These are phyloP conservation scores for Arachnomyces sp. DNA, from an alignment of 2,329 filamentous ascomycete species.

Conservation along the genomic window DNA sequence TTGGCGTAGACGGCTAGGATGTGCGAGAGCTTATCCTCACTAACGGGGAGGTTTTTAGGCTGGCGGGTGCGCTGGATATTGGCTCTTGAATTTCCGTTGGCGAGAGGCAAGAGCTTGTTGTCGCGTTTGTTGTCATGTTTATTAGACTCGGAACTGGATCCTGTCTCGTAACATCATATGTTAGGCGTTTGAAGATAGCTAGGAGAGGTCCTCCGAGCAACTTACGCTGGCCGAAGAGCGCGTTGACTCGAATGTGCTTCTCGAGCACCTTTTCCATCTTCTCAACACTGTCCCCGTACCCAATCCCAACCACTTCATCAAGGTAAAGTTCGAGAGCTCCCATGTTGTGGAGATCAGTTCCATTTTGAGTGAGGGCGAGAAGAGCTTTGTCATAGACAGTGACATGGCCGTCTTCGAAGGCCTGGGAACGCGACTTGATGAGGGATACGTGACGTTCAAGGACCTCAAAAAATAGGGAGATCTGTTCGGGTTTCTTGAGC, in stretches of 20 bases:
- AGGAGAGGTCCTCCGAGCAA: too few relatives aligned
- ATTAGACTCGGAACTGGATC: too few relatives aligned
- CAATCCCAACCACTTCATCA: conserved; percentile 30
- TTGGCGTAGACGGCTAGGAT: conserved; percentile 25
- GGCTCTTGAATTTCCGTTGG: background rate
- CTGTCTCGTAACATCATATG: too few relatives aligned
- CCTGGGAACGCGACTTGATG: conserved; percentile 28
- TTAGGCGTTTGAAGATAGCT: too few relatives aligned
- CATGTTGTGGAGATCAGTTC: conserved; percentile 20
- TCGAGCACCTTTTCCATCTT: conserved; percentile 19
- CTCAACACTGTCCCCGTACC: conserved; percentile 10
- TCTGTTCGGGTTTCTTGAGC: conserved; percentile 17
- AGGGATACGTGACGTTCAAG: conserved; percentile 28
- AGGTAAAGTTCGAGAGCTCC: conserved; percentile 32
- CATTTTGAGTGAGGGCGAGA: conserved; percentile 26
- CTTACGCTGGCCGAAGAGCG: conserved; percentile 18
- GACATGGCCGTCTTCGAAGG: conserved; percentile 27
- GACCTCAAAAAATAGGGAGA: conserved; percentile 22
- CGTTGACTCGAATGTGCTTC: conserved; percentile 21
- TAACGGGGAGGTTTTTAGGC: conserved; percentile 6
- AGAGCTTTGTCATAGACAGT: conserved; percentile 36
- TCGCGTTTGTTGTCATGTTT: too few relatives aligned
- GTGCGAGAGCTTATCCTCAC: conserved; percentile 16
- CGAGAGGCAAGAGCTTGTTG: too few relatives aligned
- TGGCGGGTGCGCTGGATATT: conserved; percentile 2